Conservation (phyloP, 1,284 basidiomycete species). For the Heliocybe sulcata region DNA sequence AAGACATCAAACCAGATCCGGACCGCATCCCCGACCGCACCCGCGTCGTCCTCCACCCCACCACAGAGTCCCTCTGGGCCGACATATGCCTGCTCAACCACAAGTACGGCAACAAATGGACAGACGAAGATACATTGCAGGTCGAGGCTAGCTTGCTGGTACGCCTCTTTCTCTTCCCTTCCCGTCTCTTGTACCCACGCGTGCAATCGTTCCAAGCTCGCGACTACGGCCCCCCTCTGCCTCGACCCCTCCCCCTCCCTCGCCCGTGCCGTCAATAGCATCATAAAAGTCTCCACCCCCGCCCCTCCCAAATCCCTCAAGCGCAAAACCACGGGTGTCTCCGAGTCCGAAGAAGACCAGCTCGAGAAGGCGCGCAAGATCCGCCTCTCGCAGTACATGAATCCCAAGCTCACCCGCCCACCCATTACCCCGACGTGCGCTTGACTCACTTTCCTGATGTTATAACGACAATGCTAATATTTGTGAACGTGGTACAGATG, state of each 20-base stretch:
- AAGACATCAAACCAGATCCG: conserved; percentile 39
- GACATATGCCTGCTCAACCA: conserved; percentile 66
- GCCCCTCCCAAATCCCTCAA: conserved; percentile 64
- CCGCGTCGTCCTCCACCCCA: conserved; percentile 68
- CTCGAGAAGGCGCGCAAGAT: conserved; percentile 57
- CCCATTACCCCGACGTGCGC: conserved; percentile 37
- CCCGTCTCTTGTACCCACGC: conserved; percentile 5
- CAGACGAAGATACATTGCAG: conserved; percentile 63
- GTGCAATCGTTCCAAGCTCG: conserved; percentile 29
- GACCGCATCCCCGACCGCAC: conserved; percentile 43
- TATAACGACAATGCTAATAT: not conserved
- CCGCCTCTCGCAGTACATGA: conserved; percentile 74
- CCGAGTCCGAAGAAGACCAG: conserved; percentile 67
- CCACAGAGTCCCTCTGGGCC: conserved; percentile 65
- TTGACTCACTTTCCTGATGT: not conserved
- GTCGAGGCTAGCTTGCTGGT: conserved; percentile 68
- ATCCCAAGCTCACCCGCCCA: conserved; percentile 43
- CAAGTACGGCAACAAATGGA: conserved; percentile 47
- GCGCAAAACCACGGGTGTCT: conserved; percentile 60
- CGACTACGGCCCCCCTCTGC: conserved; percentile 66
- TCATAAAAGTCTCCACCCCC: conserved; percentile 61
- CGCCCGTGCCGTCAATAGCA: conserved; percentile 63
- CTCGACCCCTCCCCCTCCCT: conserved; percentile 70
- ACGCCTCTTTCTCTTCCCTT: too few species aligned
- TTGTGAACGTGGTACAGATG: not conserved